Base-by-base conservation (phyloP, 2,329 filamentous ascomycete species). In the Aspergillus cejpii region DNA sequence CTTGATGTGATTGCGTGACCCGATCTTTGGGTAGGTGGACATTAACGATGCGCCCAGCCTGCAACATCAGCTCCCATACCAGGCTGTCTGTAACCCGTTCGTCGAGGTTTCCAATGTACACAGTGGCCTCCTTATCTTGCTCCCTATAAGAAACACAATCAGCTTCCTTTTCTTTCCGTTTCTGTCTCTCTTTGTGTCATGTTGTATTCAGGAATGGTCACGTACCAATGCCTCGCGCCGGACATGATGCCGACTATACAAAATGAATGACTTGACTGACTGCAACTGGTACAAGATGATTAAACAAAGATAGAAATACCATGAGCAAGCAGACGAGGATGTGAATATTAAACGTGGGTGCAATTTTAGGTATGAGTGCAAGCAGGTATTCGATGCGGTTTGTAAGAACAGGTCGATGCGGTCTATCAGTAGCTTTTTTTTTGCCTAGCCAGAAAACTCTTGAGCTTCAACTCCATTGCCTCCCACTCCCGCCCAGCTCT, bases 21-120 rank as follows among this genome's bases (percentile, higher is more conserved):
- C 92, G 87, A 69, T 98, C 92, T 75, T 96, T 95, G 44, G 92
- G 92, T 64, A 98, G 83, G 72, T 98, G 92, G 52, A 98, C 91
- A 70, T 97, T 97, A 64, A 94, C 87, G 60, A 98, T 94, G 58
- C 91, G 90, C 44, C 92, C 92, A 66, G 90, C 89, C 74, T 98
- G 92, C 44, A 96, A 83, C 89, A 97, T 97, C 60, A 98, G 78
- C 75, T 98, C 92, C 84, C 92, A 96, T 56, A 98, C 82, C 56
- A 95, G 79, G 58, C 85, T 83, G 64, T 95, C 88, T 37, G 84
- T 85, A 54, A 92, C 87, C 67, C 92, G 88, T 75, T 98, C 92
- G 73, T 98, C 92, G 61, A 98, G 88, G 68, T 97, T 97, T 64
- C 92, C 92, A 57, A 97, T 87, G 69, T 98, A 98, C 66, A 97